phyloP scores from a whole-genome alignment of 1,139 yeast species.

The Debaryomycetaceae sp. region DNA sequence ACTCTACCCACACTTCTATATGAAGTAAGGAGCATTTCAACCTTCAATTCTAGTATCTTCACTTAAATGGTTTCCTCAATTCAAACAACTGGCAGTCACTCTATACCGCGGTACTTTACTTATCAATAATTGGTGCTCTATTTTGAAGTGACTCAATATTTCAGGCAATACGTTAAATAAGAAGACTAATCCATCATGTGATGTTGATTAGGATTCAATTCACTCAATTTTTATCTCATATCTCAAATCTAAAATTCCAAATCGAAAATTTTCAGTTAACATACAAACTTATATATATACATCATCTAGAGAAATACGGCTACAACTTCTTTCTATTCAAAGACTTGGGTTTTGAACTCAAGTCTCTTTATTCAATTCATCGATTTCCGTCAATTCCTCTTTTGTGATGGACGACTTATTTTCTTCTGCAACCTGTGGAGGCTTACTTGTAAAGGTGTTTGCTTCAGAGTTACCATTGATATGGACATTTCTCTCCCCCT shows the following conservation, averaged over 20 bases:
- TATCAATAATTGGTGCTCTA: too few species aligned
- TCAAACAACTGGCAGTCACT: too few species aligned
- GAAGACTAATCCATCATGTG: neutral
- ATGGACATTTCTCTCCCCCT: conserved; percentile 34
- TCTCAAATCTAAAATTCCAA: too few species aligned
- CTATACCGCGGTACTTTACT: too few species aligned
- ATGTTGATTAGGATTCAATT: too few species aligned
- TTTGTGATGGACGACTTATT: conserved; percentile 23
- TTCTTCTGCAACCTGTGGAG: conserved; percentile 4
- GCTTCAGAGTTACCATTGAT: conserved; percentile 4
- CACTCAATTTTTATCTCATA: too few species aligned
- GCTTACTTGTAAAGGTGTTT: neutral
- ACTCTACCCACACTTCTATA: neutral
- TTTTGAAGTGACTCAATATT: too few species aligned
- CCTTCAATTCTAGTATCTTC: too few species aligned
- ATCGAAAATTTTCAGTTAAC: neutral
- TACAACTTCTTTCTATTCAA: neutral
- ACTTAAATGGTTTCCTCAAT: too few species aligned
- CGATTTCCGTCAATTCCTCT: conserved; percentile 39
- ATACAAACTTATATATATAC: neutral
- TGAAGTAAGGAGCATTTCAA: neutral
- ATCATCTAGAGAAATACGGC: neutral
- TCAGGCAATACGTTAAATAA: neutral
- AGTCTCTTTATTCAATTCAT: conserved; percentile 23
- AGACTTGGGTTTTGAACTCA: neutral